These are phyloP conservation scores for Fusarium torulosum DNA, from an alignment of 2,329 filamentous ascomycete species.

Conservation along the genomic window DNA sequence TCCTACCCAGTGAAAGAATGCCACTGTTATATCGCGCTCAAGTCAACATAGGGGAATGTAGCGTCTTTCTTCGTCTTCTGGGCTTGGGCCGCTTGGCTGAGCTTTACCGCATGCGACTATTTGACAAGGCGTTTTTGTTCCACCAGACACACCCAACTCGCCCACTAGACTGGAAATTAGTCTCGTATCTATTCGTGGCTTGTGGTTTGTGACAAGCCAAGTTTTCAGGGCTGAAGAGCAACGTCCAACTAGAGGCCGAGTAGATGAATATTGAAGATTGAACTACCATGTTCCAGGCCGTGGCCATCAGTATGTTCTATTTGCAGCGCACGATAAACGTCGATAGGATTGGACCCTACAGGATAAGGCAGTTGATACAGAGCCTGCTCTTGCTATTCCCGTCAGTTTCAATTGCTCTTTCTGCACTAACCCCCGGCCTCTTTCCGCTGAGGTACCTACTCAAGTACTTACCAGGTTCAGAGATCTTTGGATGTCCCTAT, in stretches of 20 bases:
- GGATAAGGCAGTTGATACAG: background rate
- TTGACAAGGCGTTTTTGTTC: constrained; percentile 6
- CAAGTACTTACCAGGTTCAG: background rate
- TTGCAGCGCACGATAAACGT: background rate
- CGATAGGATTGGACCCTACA: background rate
- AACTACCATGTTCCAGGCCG: constrained; percentile 9
- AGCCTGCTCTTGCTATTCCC: too few relatives aligned
- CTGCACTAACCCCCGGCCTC: background rate
- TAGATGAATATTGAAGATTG: constrained; percentile 3
- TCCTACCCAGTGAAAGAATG: background rate
- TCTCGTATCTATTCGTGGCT: constrained; percentile 4
- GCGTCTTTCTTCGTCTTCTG: background rate
- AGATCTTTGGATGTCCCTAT: background rate
- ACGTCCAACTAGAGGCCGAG: constrained; percentile 19
- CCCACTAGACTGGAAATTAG: constrained; percentile 13
- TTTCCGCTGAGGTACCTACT: background rate
- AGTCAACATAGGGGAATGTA: background rate
- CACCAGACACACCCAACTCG: background rate
- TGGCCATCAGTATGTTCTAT: background rate
- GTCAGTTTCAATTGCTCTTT: background rate
- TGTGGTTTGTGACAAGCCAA: constrained; percentile 12
- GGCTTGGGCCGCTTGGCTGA: background rate
- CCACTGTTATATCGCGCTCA: background rate
- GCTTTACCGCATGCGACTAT: background rate
- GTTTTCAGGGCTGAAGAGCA: constrained; percentile 24